Conservation (phyloP, 768 basidiomycete species). For the Rubroboletus pulcherrimus region DNA sequence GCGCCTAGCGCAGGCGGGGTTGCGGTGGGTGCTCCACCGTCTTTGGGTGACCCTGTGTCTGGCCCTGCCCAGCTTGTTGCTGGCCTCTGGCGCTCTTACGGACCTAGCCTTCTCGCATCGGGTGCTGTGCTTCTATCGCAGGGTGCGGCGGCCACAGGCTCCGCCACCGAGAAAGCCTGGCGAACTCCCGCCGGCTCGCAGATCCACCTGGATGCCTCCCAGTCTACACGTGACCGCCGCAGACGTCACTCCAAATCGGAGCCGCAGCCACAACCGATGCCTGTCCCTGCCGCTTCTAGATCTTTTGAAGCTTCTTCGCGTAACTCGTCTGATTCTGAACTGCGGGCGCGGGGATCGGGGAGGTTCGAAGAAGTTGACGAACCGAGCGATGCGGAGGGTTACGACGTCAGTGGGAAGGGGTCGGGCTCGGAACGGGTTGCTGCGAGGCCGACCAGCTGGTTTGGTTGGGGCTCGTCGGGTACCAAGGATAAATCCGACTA, state of each 20-base stretch:
- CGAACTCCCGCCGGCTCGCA: constrained; percentile 31
- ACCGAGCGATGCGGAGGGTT: constrained; percentile 67
- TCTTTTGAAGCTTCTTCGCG: constrained; percentile 34
- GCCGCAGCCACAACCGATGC: constrained; percentile 26
- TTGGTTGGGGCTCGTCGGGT: constrained; percentile 32
- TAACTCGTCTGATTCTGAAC: constrained; percentile 39
- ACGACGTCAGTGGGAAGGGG: constrained; percentile 37
- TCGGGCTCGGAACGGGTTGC: constrained; percentile 17
- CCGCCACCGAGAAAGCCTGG: constrained; percentile 27
- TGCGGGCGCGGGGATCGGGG: constrained; percentile 45
- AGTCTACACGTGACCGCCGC: constrained; percentile 44
- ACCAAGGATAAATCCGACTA: constrained; percentile 23
- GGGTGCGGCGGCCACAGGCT: constrained; percentile 40
- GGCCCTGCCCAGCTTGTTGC: constrained; percentile 65
- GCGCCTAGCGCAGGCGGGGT: constrained; percentile 19
- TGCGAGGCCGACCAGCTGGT: constrained; percentile 32
- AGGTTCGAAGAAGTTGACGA: constrained; percentile 68
- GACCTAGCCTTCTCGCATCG: constrained; percentile 64
- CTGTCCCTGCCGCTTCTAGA: constrained; percentile 30
- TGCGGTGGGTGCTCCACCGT: constrained; percentile 38
- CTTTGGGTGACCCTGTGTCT: constrained; percentile 49
- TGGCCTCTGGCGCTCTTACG: constrained; percentile 76
- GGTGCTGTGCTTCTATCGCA: constrained; percentile 62
- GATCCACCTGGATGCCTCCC: constrained; percentile 21
- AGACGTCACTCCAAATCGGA: constrained; percentile 54